These are phyloP conservation scores for Nymphaea thermarum DNA, from an alignment of 164 flowering plant species.

Conservation along the genomic window DNA sequence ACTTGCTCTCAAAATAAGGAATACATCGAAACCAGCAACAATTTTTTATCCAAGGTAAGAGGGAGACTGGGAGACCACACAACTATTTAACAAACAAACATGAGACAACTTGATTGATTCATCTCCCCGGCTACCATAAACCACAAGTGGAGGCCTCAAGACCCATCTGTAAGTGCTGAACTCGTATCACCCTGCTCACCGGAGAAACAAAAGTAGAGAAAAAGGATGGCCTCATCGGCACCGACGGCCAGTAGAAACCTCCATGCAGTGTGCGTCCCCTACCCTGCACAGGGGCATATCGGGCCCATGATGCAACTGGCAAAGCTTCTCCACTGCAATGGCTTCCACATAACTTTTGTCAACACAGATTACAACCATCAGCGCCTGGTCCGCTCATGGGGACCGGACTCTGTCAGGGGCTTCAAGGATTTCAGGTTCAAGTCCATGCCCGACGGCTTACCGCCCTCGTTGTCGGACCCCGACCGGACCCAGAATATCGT, in stretches of 20 bases:
- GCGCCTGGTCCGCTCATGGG: constrained; percentile 28
- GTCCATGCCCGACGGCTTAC: constrained; percentile 46
- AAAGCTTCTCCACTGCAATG: constrained; percentile 28
- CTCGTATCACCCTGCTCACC: too few relatives aligned
- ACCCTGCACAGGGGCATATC: constrained; percentile 39
- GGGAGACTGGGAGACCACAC: too few relatives aligned
- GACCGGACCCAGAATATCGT: constrained; percentile 37
- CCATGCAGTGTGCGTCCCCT: constrained; percentile 31
- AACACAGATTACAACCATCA: constrained; percentile 14
- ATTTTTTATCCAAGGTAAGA: too few relatives aligned
- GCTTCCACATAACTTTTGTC: constrained; percentile 33
- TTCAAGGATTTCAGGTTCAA: constrained; percentile 24
- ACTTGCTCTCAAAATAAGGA: too few relatives aligned
- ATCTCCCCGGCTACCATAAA: too few relatives aligned
- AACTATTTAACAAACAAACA: too few relatives aligned
- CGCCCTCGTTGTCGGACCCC: constrained; percentile 17
- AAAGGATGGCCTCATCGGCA: too few relatives aligned
- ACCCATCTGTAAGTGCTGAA: too few relatives aligned
- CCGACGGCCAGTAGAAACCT: constrained; percentile 6
- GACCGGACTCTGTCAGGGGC: constrained; percentile 21
- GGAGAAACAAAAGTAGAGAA: too few relatives aligned
- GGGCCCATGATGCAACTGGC: constrained; percentile 32
- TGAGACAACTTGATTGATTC: too few relatives aligned
- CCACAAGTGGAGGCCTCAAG: too few relatives aligned
- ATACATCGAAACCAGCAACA: too few relatives aligned